Conservation (phyloP, 352 stramenopile species). For the Aphanomyces stellatus region DNA sequence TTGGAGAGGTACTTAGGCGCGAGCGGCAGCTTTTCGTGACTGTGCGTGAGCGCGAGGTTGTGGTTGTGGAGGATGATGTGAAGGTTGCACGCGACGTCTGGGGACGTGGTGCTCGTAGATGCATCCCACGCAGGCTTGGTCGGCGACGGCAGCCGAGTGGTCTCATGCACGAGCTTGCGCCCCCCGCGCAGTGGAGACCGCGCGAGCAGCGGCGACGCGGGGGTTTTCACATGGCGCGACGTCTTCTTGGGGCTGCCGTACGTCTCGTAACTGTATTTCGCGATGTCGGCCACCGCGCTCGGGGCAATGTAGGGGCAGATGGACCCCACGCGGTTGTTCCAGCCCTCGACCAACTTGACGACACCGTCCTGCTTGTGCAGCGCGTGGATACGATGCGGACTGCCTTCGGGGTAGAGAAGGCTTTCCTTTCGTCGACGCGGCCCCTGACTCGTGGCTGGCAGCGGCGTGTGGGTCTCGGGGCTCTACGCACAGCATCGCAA, state of each 20-base stretch:
- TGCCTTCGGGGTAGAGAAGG: conserved; percentile 5
- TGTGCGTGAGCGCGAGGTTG: conserved; percentile 7
- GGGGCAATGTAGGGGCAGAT: conserved; percentile 9
- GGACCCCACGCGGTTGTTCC: neutral
- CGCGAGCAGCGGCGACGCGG: neutral
- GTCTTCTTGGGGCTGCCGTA: neutral
- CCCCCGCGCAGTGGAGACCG: no score
- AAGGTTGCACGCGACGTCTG: neutral
- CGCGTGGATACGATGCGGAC: conserved; percentile 3
- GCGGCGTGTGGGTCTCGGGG: neutral
- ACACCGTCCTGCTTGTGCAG: conserved; percentile 9
- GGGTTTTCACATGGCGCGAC: no score
- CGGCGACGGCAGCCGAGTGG: conserved; percentile 4
- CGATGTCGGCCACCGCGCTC: neutral
- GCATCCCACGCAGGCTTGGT: conserved; percentile 7
- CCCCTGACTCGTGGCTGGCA: neutral
- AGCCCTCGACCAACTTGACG: neutral
- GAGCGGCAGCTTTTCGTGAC: neutral
- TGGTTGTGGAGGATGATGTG: conserved; percentile 20
- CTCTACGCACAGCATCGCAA: neutral
- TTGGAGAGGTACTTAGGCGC: conserved; percentile 2
- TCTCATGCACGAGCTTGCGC: neutral
- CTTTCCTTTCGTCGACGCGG: neutral
- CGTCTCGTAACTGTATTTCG: neutral
- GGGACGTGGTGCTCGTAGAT: neutral